A percentile compares a stretch with the other conserved stretches of the same genome.
Evolutionary conservation across 169 alveolate species (phyloP).

Genomic region (Plasmodium inui): DNA sequence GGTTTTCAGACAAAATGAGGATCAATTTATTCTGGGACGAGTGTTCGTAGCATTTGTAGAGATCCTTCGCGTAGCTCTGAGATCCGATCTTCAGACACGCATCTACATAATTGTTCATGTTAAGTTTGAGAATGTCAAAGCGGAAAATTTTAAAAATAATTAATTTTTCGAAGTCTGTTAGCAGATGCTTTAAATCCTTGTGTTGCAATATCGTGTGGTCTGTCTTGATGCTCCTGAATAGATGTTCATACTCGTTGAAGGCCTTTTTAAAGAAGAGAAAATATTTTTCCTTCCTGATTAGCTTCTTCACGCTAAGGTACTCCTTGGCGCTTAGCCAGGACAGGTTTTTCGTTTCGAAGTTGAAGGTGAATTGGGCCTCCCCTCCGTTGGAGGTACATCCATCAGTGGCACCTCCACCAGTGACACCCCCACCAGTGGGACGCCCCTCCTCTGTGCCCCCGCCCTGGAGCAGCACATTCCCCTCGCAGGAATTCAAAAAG

Average conservation of each 20-base stretch:
- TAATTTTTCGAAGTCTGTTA: constrained; percentile 53
- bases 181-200: constrained; percentile 50
- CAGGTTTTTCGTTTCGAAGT: constrained; percentile 63
- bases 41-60: constrained; percentile 72
- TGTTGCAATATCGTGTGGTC: constrained; percentile 71
- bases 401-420: not conserved
- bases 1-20: constrained; percentile 40
- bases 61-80: constrained; percentile 55
- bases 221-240: constrained; percentile 57
- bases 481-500: constrained; percentile 31
- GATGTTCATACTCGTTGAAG: constrained; percentile 71
- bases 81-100: constrained; percentile 36
- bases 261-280: constrained; percentile 46
- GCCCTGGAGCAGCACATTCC: constrained; percentile 6
- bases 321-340: constrained; percentile 68
- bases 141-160: constrained; percentile 66
- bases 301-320: constrained; percentile 47
- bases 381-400: not conserved
- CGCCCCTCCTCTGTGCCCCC: not conserved
- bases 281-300: constrained; percentile 57
- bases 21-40: constrained; percentile 65
- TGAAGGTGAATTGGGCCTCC: constrained; percentile 1
- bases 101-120: constrained; percentile 67
- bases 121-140: constrained; percentile 60
- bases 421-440: not conserved